Evolutionary conservation across 2,329 filamentous ascomycete genomes (phyloP).

Genomic region (Ophiostoma himal-ulmi): DNA sequence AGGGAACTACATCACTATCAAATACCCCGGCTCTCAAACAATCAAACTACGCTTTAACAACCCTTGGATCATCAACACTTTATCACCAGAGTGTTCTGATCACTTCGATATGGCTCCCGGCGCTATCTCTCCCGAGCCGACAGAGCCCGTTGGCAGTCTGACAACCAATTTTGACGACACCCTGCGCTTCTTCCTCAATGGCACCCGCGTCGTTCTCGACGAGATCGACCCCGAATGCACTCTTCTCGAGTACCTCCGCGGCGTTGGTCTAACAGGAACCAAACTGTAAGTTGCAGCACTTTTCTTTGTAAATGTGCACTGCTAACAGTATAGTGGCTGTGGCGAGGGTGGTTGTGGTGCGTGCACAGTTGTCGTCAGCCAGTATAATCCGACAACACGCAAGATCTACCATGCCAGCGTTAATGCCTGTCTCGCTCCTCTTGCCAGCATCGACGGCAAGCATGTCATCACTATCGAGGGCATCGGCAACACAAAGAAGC

Average conservation of each 20-base stretch:
- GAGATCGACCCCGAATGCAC: slow-evolving; percentile 87
- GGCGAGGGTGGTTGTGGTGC: slow-evolving; percentile 95
- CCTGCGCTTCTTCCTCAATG: slow-evolving; percentile 88
- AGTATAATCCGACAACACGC: slow-evolving; percentile 87
- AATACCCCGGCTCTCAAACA: neutral
- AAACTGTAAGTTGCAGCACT: slow-evolving; percentile 56
- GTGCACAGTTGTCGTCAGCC: slow-evolving; percentile 90
- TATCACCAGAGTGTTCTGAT: neutral
- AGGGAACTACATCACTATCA: neutral
- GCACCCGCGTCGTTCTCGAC: slow-evolving; percentile 80
- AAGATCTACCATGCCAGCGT: slow-evolving; percentile 94
- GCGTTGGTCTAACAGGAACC: slow-evolving; percentile 88
- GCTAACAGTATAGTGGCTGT: slow-evolving; percentile 57
- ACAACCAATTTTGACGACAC: slow-evolving; percentile 80
- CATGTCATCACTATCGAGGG: slow-evolving; percentile 98
- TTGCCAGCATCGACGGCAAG: slow-evolving; percentile 91
- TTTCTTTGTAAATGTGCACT: neutral
- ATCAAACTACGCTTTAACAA: neutral
- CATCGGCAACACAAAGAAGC: slow-evolving; percentile 79
- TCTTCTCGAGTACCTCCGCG: slow-evolving; percentile 84
- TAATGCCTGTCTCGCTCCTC: slow-evolving; percentile 88
- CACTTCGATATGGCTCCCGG: slow-evolving; percentile 48
- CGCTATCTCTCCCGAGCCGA: slow-evolving; percentile 45
- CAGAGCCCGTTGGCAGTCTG: slow-evolving; percentile 44
- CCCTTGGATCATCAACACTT: neutral